These are phyloP conservation scores for Creolimax fragrantissima DNA, from an alignment of 78 protist species.

Conservation along the genomic window DNA sequence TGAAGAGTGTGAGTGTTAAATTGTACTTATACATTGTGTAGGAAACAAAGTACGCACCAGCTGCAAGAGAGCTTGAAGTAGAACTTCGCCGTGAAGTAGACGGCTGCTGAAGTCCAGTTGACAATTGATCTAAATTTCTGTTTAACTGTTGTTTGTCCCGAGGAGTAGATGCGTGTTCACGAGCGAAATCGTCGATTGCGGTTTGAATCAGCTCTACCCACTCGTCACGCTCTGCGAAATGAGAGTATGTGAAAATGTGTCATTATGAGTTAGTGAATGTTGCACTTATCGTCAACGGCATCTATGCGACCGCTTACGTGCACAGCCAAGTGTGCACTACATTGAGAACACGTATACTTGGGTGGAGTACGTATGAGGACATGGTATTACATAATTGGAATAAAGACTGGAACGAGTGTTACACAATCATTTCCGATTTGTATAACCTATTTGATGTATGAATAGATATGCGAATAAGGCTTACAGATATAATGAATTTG, in stretches of 20 bases:
- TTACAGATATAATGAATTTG: background rate
- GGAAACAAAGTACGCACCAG: too few relatives aligned
- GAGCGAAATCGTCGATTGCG: background rate
- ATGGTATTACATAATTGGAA: background rate
- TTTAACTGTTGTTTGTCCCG: too few relatives aligned
- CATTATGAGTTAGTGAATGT: background rate
- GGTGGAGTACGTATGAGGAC: too few relatives aligned
- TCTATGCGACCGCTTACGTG: too few relatives aligned
- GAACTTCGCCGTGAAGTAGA: too few relatives aligned
- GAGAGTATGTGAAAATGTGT: too few relatives aligned
- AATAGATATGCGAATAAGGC: background rate
- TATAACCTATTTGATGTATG: background rate
- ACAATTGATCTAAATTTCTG: too few relatives aligned
- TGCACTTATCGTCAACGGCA: background rate
- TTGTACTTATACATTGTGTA: background rate
- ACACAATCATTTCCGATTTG: background rate
- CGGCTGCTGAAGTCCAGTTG: too few relatives aligned
- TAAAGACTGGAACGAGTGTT: background rate
- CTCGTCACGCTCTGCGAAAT: background rate
- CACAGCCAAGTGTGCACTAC: too few relatives aligned
- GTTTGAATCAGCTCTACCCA: background rate
- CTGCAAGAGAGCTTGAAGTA: too few relatives aligned
- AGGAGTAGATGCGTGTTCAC: too few relatives aligned
- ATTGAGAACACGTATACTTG: background rate
- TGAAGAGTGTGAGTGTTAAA: too few relatives aligned